These are phyloP conservation scores for Cephalotrichum gorgonifer DNA, from an alignment of 2,329 filamentous ascomycete genomes.

Conservation along the genomic window DNA sequence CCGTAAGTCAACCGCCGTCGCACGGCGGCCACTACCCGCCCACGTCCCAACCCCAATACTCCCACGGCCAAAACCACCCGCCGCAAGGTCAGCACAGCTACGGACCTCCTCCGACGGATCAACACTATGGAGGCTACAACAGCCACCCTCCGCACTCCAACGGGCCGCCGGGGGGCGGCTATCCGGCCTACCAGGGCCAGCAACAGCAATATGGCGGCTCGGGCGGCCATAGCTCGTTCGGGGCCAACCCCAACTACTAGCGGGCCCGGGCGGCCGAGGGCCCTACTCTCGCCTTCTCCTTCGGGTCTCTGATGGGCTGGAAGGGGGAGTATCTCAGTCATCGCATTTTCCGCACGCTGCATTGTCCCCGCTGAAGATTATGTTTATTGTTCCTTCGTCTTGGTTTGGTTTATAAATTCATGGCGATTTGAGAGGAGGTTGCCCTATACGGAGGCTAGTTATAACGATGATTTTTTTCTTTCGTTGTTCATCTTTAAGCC, in stretches of 20 bases:
- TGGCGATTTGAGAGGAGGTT: no score
- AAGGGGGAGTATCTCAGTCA: no score
- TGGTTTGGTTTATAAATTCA: no score
- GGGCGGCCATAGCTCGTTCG: constrained; percentile 1
- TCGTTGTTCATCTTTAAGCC: neutral
- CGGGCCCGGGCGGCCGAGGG: no score
- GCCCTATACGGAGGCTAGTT: no score
- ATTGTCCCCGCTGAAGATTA: no score
- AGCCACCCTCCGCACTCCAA: neutral
- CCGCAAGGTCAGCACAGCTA: constrained; percentile 16
- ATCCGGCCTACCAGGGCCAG: neutral
- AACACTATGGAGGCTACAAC: neutral
- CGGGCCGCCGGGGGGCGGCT: neutral
- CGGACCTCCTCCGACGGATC: constrained; percentile 9
- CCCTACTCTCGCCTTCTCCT: no score
- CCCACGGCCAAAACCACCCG: constrained; percentile 11
- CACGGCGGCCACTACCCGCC: constrained; percentile 10
- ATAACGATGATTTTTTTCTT: neutral
- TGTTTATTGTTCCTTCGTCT: no score
- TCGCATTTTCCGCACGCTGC: no score
- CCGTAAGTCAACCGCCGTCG: constrained; percentile 6
- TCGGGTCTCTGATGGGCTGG: no score
- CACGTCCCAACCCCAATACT: constrained; percentile 12
- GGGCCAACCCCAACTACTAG: constrained; percentile 6
- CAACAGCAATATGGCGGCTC: constrained; percentile 10